Percentiles rank a stretch among this genome's conserved stretches.
Conservation (phyloP, 805 yeast genomes). For the Yarrowia divulgata region DNA sequence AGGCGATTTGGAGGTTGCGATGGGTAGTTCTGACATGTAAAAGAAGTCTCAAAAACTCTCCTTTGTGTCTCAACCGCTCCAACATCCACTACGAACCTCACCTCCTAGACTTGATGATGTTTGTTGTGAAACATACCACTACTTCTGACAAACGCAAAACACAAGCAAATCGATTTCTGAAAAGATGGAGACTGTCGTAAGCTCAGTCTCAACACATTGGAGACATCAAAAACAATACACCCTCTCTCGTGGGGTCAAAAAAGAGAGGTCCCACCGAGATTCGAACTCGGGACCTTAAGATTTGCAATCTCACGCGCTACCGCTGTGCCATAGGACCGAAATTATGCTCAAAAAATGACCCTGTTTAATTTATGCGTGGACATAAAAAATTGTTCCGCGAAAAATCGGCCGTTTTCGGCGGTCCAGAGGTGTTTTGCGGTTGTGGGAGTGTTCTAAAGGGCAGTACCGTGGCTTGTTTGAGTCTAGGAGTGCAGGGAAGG, state of each 20-base stretch:
- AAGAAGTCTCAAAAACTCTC: too few relatives aligned
- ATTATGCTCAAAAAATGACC: neutral
- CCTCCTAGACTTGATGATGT: conserved; percentile 1
- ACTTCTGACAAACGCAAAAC: too few relatives aligned
- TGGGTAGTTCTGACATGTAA: neutral
- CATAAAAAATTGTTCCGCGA: neutral
- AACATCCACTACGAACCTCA: neutral
- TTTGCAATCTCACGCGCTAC: conserved; percentile 40
- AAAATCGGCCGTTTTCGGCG: neutral
- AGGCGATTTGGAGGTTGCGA: neutral
- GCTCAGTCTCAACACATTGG: too few relatives aligned
- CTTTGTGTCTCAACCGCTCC: neutral
- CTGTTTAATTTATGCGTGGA: conserved; percentile 1
- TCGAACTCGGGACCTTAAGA: conserved; percentile 39
- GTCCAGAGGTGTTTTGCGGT: too few relatives aligned
- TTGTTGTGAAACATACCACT: too few relatives aligned
- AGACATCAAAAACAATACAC: neutral
- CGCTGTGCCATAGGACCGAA: conserved; percentile 39
- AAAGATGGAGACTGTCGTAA: neutral
- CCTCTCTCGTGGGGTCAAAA: neutral
- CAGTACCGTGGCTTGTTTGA: too few relatives aligned
- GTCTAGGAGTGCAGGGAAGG: too few relatives aligned
- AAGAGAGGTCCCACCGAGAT: conserved; percentile 37
- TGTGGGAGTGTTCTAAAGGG: too few relatives aligned
- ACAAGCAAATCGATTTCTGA: neutral